phyloP scores from a whole-genome alignment of 2,329 filamentous ascomycete genomes.

The Cladobotryum mycophilum region DNA sequence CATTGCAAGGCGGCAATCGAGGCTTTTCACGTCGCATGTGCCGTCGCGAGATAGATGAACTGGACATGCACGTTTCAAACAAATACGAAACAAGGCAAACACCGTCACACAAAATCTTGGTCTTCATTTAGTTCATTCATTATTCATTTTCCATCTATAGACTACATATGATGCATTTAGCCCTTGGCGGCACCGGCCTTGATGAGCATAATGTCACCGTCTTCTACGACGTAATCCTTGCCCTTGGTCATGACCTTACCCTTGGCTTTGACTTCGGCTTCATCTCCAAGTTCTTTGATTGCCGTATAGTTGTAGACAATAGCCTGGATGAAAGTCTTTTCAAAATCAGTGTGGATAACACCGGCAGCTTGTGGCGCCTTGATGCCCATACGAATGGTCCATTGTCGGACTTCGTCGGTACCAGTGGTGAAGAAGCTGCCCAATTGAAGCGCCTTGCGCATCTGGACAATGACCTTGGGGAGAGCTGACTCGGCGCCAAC shows the following conservation, averaged over 20 bases:
- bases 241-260: conserved; percentile 98
- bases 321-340: conserved; percentile 98
- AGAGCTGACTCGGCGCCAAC: conserved; percentile 81
- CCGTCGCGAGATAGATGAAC: too few species aligned
- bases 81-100: too few species aligned
- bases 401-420: conserved; percentile 93
- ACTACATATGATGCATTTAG: conserved; percentile 28
- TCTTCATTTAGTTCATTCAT: conserved; percentile 4
- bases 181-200: conserved; percentile 81
- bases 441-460: conserved; percentile 87
- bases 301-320: conserved; percentile 84
- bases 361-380: conserved; percentile 97
- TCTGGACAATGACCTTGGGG: conserved; percentile 84
- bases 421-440: conserved; percentile 97
- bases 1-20: too few species aligned
- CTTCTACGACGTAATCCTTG: conserved; percentile 89
- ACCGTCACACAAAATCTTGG: too few species aligned
- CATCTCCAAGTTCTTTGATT: conserved; percentile 82
- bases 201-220: conserved; percentile 78
- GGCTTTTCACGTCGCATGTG: too few species aligned
- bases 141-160: not conserved
- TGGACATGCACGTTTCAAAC: too few species aligned
- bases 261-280: conserved; percentile 81
- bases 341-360: conserved; percentile 97
- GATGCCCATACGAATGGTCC: conserved; percentile 92